Evolutionary conservation across 2,329 filamentous ascomycete species (phyloP), one percentile per base, ranked within the genome.

Genomic region (Pseudogymnoascus pannorum): DNA sequence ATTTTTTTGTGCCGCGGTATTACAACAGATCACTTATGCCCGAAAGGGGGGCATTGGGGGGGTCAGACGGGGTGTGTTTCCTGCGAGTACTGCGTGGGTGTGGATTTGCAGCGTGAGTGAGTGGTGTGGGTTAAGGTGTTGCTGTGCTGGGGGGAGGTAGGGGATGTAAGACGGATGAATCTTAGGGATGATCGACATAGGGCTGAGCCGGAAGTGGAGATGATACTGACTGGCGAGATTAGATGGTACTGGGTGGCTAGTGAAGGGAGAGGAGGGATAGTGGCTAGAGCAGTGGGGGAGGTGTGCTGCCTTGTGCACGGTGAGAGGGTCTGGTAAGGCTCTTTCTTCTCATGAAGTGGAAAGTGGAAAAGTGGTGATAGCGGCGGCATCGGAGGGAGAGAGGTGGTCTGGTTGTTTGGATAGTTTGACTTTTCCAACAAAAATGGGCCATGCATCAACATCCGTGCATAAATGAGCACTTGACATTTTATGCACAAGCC

Each of bases 151-250:
- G 44, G 44, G 44, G 22, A 26, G 44, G 44, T 51, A 54, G 44
- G 44, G 44, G 44, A 29, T 29, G 44, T 51, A 51, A 51, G 44
- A 51, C 44, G 44, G 44, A 51, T 18, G 44, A 51, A 51, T 51
- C 24, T n/a, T 29, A 51, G 24, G n/a, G 24, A n/a, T 24, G 44
- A 51, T 51, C 44, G 44, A 16, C 44, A 51, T 51, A 51, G 44
- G 44, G 44, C 44, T 51, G 44, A 51, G n/a, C 44, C 14, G 44
- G 44, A n/a, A 7, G 22, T 29, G 44, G 24, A 51, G 22, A 51
- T 51, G 44, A 51, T 29, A 18, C 24, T 14, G 44, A 51, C 44
- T 11, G 16, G 44, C 14, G 24, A 51, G 44, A 51, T 51, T 51
- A 24, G 44, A 29, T 48, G n/a, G 14, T 22, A 3, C 2, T 18